Conservation (phyloP, 768 basidiomycete species). For the Lactarius deliciosus region DNA sequence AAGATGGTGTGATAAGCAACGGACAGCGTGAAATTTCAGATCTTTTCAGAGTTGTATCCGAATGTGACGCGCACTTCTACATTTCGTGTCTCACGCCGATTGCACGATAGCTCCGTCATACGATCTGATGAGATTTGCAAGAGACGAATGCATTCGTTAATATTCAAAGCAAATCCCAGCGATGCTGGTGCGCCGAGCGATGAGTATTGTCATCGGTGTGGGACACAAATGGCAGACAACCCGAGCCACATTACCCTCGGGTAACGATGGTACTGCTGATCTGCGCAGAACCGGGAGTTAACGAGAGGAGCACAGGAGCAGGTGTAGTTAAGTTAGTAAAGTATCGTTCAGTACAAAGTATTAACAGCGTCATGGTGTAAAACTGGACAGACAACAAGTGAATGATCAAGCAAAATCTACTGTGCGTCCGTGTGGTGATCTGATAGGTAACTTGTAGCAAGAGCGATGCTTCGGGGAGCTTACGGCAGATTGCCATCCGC, state of each 20-base stretch:
- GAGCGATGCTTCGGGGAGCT: neutral
- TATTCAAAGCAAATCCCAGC: neutral
- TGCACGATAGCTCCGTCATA: neutral
- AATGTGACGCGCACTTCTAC: neutral
- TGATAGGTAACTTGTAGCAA: neutral
- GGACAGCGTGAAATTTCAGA: neutral
- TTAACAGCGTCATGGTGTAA: neutral
- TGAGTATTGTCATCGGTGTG: neutral
- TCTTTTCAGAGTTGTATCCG: neutral
- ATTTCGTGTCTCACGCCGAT: neutral
- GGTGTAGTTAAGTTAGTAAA: neutral
- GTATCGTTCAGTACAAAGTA: neutral
- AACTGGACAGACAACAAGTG: neutral
- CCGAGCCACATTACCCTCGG: neutral
- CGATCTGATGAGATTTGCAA: neutral
- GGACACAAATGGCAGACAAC: neutral
- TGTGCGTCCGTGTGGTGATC: neutral
- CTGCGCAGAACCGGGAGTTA: neutral
- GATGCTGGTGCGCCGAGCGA: too few relatives aligned
- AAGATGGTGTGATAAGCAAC: neutral
- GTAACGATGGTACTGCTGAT: neutral
- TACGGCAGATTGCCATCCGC: constrained; percentile 39
- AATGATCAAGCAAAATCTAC: constrained; percentile 1
- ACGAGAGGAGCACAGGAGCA: neutral
- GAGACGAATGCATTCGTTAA: neutral